Evolutionary conservation across 345 rosid genomes (phyloP).

Genomic region (Euphorbia lathyris): DNA sequence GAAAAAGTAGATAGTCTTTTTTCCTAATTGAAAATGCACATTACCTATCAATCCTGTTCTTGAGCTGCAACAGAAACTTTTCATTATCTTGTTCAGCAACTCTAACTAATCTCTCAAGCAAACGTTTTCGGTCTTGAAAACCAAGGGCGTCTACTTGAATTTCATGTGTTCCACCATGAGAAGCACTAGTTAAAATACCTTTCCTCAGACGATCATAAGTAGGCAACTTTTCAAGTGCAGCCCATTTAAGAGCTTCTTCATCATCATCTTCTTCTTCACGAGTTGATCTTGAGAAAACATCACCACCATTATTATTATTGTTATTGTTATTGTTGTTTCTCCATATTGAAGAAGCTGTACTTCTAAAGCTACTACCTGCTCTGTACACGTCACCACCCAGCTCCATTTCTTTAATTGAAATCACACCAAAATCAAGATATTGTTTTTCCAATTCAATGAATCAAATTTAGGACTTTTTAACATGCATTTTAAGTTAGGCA

Average conservation of each 20-base stretch:
- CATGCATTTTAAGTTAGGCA: too few species aligned
- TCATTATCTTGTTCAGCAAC: constrained; percentile 46
- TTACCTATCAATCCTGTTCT: constrained; percentile 29
- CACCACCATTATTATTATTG: neutral
- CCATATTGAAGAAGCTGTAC: neutral
- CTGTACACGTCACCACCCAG: constrained; percentile 4
- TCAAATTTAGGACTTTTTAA: too few species aligned
- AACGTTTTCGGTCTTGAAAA: constrained; percentile 23
- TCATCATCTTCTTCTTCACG: constrained; percentile 4
- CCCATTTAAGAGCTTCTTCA: constrained; percentile 19
- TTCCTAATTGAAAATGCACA: neutral
- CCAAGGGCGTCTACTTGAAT: constrained; percentile 21
- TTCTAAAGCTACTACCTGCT: constrained; percentile 1
- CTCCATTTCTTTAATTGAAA: constrained; percentile 10
- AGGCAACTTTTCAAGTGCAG: constrained; percentile 18
- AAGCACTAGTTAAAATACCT: constrained; percentile 13
- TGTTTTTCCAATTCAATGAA: neutral
- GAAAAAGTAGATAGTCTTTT: too few species aligned
- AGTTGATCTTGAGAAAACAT: constrained; percentile 12
- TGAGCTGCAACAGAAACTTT: constrained; percentile 33
- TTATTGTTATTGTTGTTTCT: neutral
- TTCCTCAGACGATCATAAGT: constrained; percentile 22
- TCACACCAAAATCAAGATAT: neutral
- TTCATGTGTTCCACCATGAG: constrained; percentile 6
- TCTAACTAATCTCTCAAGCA: constrained; percentile 34